Evolutionary conservation across 208 protist species (phyloP), one percentile per base, ranked within the genome.

Genomic region (Trypanosoma caninum): DNA sequence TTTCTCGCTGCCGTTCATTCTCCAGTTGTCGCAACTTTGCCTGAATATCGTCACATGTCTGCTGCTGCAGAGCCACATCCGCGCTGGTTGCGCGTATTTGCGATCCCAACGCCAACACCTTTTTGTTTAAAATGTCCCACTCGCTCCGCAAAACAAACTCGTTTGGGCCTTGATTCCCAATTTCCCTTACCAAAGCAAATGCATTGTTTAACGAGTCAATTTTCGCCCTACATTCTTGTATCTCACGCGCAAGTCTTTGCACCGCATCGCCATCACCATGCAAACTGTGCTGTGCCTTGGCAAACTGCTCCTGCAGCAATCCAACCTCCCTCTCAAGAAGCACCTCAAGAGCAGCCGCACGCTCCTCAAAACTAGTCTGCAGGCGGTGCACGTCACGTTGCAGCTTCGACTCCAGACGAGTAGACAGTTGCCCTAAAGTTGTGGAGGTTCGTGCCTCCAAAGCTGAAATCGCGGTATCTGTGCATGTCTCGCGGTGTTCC

Each of bases 401-500:
- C 23, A 73, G 1, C 34, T 70, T 60, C 60, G 67, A 53, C 18
- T 75, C 66, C 27, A 79, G 18, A 18, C 44, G 41, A 11, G 10
- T 13, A 5, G 18, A 18, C 14, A 44, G 16, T 18, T 60, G 41
- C 22, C 60, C 62, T 16, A 44, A 30, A 3, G 27, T 25, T 27
- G 41, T 41, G 1, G 44, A 33, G 42, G 9, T 25, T 35, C 55
- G 48, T 3, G n/a, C 23, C 14, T 47, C 59, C 22, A 13, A 22
- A 11, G 18, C n/a, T 25, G 27, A 16, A 23, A 51, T 31, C 4
- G 30, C 47, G 25, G 47, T n/a, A 27, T 58, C 51, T 4, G 38
- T 10, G 27, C 66, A 61, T 7, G 53, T 37, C 53, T 77, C 74
- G n/a, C 74, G 62, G 25, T 69, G 60, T 55, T 69, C 62, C 20